Base-by-base conservation (phyloP, 148 eudicot genomes). In the Amaranthus cruentus region DNA sequence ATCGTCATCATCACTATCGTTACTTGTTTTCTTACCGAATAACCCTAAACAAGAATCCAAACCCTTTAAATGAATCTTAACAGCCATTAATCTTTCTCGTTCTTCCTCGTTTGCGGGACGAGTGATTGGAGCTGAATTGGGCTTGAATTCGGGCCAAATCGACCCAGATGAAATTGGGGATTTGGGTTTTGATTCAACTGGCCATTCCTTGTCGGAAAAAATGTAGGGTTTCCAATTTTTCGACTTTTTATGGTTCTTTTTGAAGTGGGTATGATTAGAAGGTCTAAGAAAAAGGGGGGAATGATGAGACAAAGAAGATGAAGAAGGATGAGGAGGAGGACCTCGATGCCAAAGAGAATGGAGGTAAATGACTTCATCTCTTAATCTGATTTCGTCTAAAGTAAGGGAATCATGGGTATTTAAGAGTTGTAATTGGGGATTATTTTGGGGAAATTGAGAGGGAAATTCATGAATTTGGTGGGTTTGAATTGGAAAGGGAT, bases 291-390 rank as follows among this genome's bases (percentile, higher is more conserved):
- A 82, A 75, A 68, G 71, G 69, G n/a, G 62, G 14, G 72, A 70
- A 61, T 44, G 67, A 3, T 60, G 46, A 15, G 75, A 14, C 7
- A 11, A 44, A 51, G 80, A 18, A 15, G 54, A 28, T 28, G 38
- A 28, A 47, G 68, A 64, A 66, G 7, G 38, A 48, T 0, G 69
- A 42, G 58, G 21, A 3, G 89, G 87, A 11, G 93, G 98, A 64
- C 92, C 94, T 64, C 80, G 81, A 69, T 72, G 95, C 92, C 90
- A 89, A 42, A 93, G 87, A 18, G 87, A 87, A 69, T 93, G 98
- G 66, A 93, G 95, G 76, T 83, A 89, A 28, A 84, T 49, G 44
- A 91, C 98, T 69, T 93, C 98, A 28, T 91, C 85, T 13, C 84
- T 76, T 14, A 93, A 80, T 12, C 72, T 69, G 62, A 78, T 85